Conservation (phyloP, 805 yeast genomes). For the Myxozyma sirexii region DNA sequence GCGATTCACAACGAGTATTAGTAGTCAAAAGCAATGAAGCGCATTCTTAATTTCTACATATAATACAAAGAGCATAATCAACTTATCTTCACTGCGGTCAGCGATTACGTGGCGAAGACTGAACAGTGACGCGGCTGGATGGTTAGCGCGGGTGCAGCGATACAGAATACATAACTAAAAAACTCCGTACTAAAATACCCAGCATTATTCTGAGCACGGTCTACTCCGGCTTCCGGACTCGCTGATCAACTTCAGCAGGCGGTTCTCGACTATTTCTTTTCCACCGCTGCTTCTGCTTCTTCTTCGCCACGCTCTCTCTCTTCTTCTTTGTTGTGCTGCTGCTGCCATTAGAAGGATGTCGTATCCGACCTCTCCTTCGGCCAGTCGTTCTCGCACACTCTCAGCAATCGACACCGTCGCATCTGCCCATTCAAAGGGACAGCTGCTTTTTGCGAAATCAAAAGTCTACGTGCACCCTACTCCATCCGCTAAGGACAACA, state of each 20-base stretch:
- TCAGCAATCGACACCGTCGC: constrained; percentile 4
- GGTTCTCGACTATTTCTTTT: neutral
- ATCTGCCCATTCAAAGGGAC: constrained; percentile 9
- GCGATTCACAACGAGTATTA: too few species aligned
- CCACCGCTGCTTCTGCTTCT: neutral
- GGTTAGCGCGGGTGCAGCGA: neutral
- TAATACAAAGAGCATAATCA: too few species aligned
- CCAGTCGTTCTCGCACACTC: constrained; percentile 4
- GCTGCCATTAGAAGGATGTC: neutral
- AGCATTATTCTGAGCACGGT: neutral
- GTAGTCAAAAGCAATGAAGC: neutral
- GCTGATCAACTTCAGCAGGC: neutral
- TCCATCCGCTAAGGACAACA: constrained; percentile 68
- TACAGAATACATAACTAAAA: neutral
- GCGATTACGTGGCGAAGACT: neutral
- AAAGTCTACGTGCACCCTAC: constrained; percentile 83
- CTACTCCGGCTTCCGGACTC: constrained; percentile 1
- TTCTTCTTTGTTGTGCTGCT: neutral
- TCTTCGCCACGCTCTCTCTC: neutral
- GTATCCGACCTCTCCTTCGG: constrained; percentile 4
- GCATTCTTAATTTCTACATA: too few species aligned
- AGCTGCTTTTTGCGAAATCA: constrained; percentile 47
- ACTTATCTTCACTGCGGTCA: too few species aligned
- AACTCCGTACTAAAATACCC: neutral
- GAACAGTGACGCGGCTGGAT: neutral